Evolutionary conservation across 352 stramenopile species (phyloP), one percentile per base, ranked within the genome.

Genomic region (Pythium graminicola): DNA sequence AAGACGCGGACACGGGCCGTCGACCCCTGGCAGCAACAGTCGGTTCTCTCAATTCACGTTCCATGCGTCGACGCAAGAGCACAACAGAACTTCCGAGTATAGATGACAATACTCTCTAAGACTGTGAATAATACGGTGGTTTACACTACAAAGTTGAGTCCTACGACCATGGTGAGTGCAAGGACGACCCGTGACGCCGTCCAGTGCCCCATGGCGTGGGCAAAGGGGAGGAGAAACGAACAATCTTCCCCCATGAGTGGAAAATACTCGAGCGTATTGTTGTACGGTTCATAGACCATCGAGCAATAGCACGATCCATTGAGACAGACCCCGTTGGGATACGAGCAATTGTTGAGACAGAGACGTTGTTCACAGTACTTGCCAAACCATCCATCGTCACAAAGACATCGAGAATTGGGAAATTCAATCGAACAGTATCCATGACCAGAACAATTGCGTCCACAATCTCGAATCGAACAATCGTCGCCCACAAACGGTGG

Each of bases 281-380:
- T 97, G 72, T 98, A 99, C 29, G 95, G 95, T 53, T 90, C 85
- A 62, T 94, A 97, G 26, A 96, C 72, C 77, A 95, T 89, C 10
- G 70, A 61, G 61, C 95, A 99, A 49, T 70, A 86, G 76, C 95
- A 99, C 31, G 64, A 72, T 4, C 95, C 76, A 52, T 86, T 90
- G 57, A 98, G 58, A 51, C 95, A 98, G 28, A 84, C 63, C 35
- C 95, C 95, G 60, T 98, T 97, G 19, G 95, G 95, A 54, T 95
- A 98, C 49, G 85, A 96, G 65, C 95, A 98, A 65, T 98, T 98
- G 70, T 98, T 98, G 17, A 98, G 67, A 55, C 95, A 99, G 62
- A 97, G 80, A 45, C 86, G 65, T 24, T 70, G 47, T 9, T 97
- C 76, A 63, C 95, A 99, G 64, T 92, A 88, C 53, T 96, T 87